Percentiles rank a stretch among this genome's conserved stretches.
Evolutionary conservation across 1,284 basidiomycete species (phyloP).

Genomic region (Apiotrichum sp.): DNA sequence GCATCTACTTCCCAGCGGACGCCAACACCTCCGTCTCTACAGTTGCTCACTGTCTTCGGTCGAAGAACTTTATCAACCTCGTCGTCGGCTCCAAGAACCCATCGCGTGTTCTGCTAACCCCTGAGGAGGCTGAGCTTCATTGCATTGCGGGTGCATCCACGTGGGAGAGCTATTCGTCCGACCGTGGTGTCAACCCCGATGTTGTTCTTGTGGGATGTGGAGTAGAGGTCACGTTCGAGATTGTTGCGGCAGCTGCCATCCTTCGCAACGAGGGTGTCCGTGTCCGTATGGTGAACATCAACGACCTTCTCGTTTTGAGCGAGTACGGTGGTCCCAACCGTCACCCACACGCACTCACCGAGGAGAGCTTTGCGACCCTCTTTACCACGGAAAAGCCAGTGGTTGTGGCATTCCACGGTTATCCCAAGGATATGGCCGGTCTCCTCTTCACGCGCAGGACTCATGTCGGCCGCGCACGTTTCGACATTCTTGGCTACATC

Average conservation of each 20-base stretch:
- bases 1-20: slow-evolving; percentile 85
- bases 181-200: slow-evolving; percentile 50
- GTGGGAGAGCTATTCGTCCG: slow-evolving; percentile 50
- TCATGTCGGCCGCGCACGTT: slow-evolving; percentile 42
- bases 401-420: slow-evolving; percentile 77
- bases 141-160: slow-evolving; percentile 62
- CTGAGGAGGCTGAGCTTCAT: slow-evolving; percentile 54
- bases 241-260: slow-evolving; percentile 61
- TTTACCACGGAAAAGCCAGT: slow-evolving; percentile 66
- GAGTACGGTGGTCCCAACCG: slow-evolving; percentile 49
- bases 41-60: slow-evolving; percentile 70
- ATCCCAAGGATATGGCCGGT: slow-evolving; percentile 40
- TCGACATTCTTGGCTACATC: slow-evolving; percentile 48
- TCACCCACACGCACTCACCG: slow-evolving; percentile 58
- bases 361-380: slow-evolving; percentile 59
- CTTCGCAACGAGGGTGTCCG: slow-evolving; percentile 63
- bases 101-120: slow-evolving; percentile 39
- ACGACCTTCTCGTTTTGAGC: slow-evolving; percentile 42
- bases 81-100: slow-evolving; percentile 80
- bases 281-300: slow-evolving; percentile 70
- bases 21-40: slow-evolving; percentile 72
- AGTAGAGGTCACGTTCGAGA: slow-evolving; percentile 50
- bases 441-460: slow-evolving; percentile 44
- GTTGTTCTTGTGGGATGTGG: slow-evolving; percentile 51
- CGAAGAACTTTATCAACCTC: slow-evolving; percentile 60